Base-by-base conservation (phyloP, 148 eudicot genomes). In the Talinum fruticosum region DNA sequence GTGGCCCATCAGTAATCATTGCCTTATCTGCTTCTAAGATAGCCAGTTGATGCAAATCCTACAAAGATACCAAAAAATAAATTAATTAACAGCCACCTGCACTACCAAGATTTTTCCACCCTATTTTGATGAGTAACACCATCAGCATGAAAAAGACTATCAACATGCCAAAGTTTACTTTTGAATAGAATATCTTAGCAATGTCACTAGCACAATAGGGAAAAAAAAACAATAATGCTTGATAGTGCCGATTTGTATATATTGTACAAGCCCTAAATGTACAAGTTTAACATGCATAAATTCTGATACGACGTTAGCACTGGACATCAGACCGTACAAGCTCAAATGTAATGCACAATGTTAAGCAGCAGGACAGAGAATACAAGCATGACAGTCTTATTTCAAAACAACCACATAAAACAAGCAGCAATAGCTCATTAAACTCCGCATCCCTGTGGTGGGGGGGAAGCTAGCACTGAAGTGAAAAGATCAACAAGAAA, bases 1-100 rank as follows among this genome's bases (percentile, higher is more conserved):
- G 99, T 24, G 92, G 88, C 64, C 90, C 97, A 80, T 96, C 99
- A 32, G 97, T 91, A 71, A 87, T 90, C 97, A 96, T 91, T 71
- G 89, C 89, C 81, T 83, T 93, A 87, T 96, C 99, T 53, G 91
- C 93, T 84, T 86, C 97, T 18, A 73, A 65, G 81, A 81, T 80
- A 10, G 97, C 93, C 73, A 79, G 79, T 61, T 84, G 83, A 66
- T 73, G 86, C 77, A 91, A 78, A 74, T 80, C 88, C 97, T 96
- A 86, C 53, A 85, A 29, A 75, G 21, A 66, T 2, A 41, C 73
- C 33, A 77, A 36, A 37, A 35, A 45, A 59, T 4, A 57, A 36
- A 59, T 45, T 61, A 69, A 32, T n/a, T n/a, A n/a, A n/a, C n/a
- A n/a, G n/a, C n/a, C 54, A 44, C 10, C 70, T 18, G 29, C 66